Evolutionary conservation across 768 basidiomycete species (phyloP).

Genomic region (Lactifluus piperatus): DNA sequence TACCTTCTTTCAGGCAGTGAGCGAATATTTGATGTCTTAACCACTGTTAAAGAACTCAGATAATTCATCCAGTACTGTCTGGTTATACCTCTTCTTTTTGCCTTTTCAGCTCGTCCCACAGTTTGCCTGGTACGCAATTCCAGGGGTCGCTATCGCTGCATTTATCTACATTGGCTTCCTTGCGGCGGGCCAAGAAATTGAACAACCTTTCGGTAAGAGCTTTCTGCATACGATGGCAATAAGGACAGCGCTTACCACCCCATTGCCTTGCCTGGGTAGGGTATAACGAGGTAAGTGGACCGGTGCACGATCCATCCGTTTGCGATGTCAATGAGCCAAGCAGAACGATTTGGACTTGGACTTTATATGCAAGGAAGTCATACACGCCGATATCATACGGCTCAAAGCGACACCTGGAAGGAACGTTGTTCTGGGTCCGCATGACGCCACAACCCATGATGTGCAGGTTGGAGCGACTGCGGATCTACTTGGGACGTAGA

Average conservation of each 20-base stretch:
- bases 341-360: slow-evolving; percentile 64
- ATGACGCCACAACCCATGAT: not conserved
- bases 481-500: slow-evolving; percentile 5
- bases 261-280: slow-evolving; percentile 27
- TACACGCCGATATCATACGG: slow-evolving; percentile 47
- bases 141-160: slow-evolving; percentile 54
- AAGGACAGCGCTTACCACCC: not conserved
- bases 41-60: not conserved
- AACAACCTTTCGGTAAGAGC: slow-evolving; percentile 53
- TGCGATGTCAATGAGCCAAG: not conserved
- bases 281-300: slow-evolving; percentile 45
- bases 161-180: slow-evolving; percentile 74
- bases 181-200: slow-evolving; percentile 62
- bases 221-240: not conserved
- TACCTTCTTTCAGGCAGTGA: not conserved
- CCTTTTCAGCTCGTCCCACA: slow-evolving; percentile 64
- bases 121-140: slow-evolving; percentile 57
- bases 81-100: slow-evolving; percentile 68
- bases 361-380: slow-evolving; percentile 49
- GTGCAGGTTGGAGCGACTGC: not conserved
- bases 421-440: slow-evolving; percentile 38
- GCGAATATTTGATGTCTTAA: not conserved
- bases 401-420: slow-evolving; percentile 43
- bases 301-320: not conserved
- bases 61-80: slow-evolving; percentile 40